A percentile compares a stretch with the other conserved stretches of the same genome.
Conservation (phyloP, 2,329 filamentous ascomycete species). For the Ascosphaera acerosa region DNA sequence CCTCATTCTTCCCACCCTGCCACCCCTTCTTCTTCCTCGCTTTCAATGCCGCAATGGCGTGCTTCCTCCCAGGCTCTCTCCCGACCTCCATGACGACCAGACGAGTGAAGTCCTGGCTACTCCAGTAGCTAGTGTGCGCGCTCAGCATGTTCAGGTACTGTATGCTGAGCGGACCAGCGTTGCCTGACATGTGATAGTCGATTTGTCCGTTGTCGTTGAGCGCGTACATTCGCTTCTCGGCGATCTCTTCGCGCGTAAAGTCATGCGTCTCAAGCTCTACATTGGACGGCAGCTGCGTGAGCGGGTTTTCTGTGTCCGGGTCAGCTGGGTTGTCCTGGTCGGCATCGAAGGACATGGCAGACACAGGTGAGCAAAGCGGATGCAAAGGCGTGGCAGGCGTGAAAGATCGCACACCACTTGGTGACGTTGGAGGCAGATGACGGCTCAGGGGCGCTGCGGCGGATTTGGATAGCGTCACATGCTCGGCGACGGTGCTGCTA, state of each 20-base stretch:
- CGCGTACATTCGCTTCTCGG: slow-evolving; percentile 63
- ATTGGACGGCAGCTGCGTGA: slow-evolving; percentile 28
- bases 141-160: slow-evolving; percentile 95
- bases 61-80: slow-evolving; percentile 39
- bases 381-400: background rate
- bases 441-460: background rate
- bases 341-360: background rate
- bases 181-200: slow-evolving; percentile 65
- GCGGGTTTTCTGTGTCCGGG: background rate
- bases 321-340: background rate
- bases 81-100: slow-evolving; percentile 78
- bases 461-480: background rate
- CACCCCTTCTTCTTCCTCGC: slow-evolving; percentile 26
- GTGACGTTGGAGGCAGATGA: background rate
- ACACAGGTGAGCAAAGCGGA: background rate
- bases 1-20: slow-evolving; percentile 17
- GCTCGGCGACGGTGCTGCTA: background rate
- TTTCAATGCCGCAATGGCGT: slow-evolving; percentile 27
- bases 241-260: slow-evolving; percentile 75
- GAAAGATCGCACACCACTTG: no score
- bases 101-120: slow-evolving; percentile 61
- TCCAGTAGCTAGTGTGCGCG: slow-evolving; percentile 89
- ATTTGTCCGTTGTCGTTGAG: slow-evolving; percentile 95
- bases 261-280: slow-evolving; percentile 94
- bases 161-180: slow-evolving; percentile 69